Conservation (phyloP, 2,329 filamentous ascomycete species). For the Phoma herbarum region DNA sequence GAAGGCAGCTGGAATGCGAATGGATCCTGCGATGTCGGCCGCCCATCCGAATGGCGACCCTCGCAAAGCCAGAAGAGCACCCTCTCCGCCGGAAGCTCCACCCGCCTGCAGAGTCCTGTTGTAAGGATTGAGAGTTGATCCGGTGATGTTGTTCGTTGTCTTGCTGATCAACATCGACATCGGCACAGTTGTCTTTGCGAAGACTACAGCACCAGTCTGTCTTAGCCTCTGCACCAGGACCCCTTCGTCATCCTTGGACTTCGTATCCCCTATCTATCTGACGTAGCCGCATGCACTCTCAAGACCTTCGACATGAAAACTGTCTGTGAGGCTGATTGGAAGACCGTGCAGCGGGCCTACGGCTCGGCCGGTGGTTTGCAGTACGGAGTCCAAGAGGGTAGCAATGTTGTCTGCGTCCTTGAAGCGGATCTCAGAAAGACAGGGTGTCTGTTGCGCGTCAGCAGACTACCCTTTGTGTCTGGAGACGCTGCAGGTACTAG, state of each 20-base stretch:
- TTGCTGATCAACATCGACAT: background rate
- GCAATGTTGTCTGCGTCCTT: background rate
- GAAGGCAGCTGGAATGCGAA: background rate
- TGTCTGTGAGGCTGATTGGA: background rate
- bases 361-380: background rate
- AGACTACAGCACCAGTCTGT: background rate
- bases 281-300: background rate
- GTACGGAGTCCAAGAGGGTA: background rate
- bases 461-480: too few species aligned
- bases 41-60: background rate
- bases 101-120: background rate
- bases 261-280: background rate
- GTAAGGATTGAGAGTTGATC: background rate
- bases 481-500: too few species aligned
- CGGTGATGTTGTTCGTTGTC: background rate
- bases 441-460: background rate
- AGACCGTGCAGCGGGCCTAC: background rate
- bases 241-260: background rate
- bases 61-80: background rate
- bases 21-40: too few species aligned
- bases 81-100: background rate
- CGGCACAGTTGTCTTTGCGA: background rate
- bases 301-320: background rate
- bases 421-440: background rate
- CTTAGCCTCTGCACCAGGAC: background rate